Conservation (phyloP, 768 basidiomycete species). For the Phylloporus sp. region DNA sequence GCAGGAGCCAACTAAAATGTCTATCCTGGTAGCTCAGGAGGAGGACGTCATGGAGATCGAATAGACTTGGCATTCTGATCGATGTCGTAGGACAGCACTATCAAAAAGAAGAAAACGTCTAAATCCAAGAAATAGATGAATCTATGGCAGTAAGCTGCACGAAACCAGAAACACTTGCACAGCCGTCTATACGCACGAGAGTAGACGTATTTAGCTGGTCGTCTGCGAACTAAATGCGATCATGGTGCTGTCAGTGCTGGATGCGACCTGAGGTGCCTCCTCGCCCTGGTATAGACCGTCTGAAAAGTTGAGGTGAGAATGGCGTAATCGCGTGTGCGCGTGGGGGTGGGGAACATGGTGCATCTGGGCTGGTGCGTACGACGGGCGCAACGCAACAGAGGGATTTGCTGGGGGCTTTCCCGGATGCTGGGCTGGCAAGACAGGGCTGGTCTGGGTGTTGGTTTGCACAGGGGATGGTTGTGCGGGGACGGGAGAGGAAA, state of each 20-base stretch:
- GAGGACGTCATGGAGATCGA: slow-evolving; percentile 59
- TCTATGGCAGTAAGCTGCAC: slow-evolving; percentile 23
- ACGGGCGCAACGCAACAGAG: slow-evolving; percentile 51
- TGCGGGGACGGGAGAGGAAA: slow-evolving; percentile 16
- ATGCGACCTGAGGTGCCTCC: slow-evolving; percentile 24
- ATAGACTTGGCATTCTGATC: slow-evolving; percentile 6
- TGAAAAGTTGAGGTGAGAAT: slow-evolving; percentile 49
- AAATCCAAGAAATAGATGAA: slow-evolving; percentile 19
- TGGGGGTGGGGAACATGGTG: slow-evolving; percentile 81
- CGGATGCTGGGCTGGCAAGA: slow-evolving; percentile 18
- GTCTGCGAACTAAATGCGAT: slow-evolving; percentile 43
- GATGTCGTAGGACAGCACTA: slow-evolving; percentile 14
- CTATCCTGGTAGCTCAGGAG: slow-evolving; percentile 2
- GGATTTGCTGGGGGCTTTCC: slow-evolving; percentile 33
- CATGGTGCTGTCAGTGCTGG: slow-evolving; percentile 41
- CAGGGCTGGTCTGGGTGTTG: slow-evolving; percentile 17
- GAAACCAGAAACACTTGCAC: slow-evolving; percentile 7
- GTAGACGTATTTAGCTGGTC: slow-evolving; percentile 16
- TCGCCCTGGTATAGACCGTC: slow-evolving; percentile 35
- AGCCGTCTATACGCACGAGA: slow-evolving; percentile 6
- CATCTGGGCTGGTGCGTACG: slow-evolving; percentile 60
- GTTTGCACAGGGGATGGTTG: slow-evolving; percentile 24
- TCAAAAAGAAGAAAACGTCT: slow-evolving; percentile 15
- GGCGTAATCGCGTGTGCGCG: slow-evolving; percentile 71
- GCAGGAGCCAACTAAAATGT: neutral